Base-by-base conservation (phyloP, 2,329 filamentous ascomycete genomes). In the Trichoderma arundinaceum region DNA sequence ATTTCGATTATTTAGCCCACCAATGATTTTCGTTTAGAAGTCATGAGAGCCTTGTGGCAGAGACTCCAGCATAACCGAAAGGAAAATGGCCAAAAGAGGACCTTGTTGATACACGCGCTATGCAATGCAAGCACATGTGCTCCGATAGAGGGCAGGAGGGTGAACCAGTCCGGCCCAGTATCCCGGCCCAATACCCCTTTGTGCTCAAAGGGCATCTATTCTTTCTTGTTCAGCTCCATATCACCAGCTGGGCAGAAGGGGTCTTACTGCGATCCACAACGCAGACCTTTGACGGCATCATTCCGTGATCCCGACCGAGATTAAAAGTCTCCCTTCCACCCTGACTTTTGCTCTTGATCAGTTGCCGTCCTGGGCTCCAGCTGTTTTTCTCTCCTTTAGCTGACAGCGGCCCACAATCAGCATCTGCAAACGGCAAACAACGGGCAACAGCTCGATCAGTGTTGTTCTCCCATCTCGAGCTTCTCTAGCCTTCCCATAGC, bases 161-260 rank as follows among this genome's bases (percentile, higher is more conserved):
- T 52, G 32, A 63, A 54, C 48, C 32, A 46, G 22, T 53, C 3
- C n/a, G 48, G 39, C 59, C 49, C 59, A 43, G 32, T 9, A 54
- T 19, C n/a, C 49, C 35, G 59, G 59, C 49, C 49, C 59, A 54
- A 53, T 35, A 35, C 9, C 28, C 59, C n/a, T 28, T 44, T 38
- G 28, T 44, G 17, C 39, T 54, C 39, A 17, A 35, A 39, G 1
- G 6, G 22, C 3, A 46, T 38, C n/a, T 41, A 19, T 10, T n/a
- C 39, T 44, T 38, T 22, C 7, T 1, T 33, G 6, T 46, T 63
- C 59, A 63, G 59, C 49, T 54, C 59, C 6, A 46, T 5, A 22
- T 1, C 7, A 4, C 46, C 35, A 52, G 58, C 10, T 9, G 13
- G 2, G 1, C 17, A 32, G 32, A 38, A 33, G 28, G 17, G n/a